These are phyloP conservation scores for Fragaria iinumae DNA, from an alignment of 306 rosid genomes.

Conservation along the genomic window DNA sequence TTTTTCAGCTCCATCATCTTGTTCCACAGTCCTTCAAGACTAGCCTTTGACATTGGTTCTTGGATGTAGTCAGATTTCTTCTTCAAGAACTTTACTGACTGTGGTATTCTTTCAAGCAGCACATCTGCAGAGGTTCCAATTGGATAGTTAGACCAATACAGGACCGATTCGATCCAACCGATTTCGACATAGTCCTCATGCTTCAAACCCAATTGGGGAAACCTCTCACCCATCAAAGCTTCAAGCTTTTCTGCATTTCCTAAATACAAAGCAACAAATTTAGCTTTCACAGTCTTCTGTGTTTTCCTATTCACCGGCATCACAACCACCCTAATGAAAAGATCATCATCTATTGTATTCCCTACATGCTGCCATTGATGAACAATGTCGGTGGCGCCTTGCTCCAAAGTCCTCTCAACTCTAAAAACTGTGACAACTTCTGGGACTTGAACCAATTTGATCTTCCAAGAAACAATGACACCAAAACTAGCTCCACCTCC, in stretches of 20 bases:
- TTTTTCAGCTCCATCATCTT: conserved; percentile 35
- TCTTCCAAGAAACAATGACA: conserved; percentile 21
- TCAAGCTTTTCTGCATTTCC: conserved; percentile 43
- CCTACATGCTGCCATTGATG: conserved; percentile 22
- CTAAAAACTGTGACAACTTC: conserved; percentile 29
- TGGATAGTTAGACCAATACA: conserved; percentile 8
- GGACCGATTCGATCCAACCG: neutral
- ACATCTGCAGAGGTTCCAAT: conserved; percentile 3
- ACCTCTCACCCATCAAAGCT: conserved; percentile 29
- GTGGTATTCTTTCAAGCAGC: neutral
- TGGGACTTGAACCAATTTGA: conserved; percentile 2
- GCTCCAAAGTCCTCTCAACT: conserved; percentile 7
- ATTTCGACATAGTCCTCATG: neutral
- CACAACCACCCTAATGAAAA: conserved; percentile 61
- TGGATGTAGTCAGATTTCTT: conserved; percentile 34
- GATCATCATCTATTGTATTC: conserved; percentile 28
- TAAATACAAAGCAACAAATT: conserved; percentile 53
- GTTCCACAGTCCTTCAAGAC: conserved; percentile 54
- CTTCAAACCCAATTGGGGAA: neutral
- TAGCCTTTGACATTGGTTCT: conserved; percentile 27
- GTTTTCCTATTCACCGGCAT: conserved; percentile 52
- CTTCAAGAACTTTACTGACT: conserved; percentile 34
- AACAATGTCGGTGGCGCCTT: conserved; percentile 15
- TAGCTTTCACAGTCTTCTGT: conserved; percentile 24
- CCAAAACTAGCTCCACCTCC: conserved; percentile 48